These are phyloP conservation scores for Candida labiduridarum DNA, from an alignment of 1,139 yeast species.

Conservation along the genomic window DNA sequence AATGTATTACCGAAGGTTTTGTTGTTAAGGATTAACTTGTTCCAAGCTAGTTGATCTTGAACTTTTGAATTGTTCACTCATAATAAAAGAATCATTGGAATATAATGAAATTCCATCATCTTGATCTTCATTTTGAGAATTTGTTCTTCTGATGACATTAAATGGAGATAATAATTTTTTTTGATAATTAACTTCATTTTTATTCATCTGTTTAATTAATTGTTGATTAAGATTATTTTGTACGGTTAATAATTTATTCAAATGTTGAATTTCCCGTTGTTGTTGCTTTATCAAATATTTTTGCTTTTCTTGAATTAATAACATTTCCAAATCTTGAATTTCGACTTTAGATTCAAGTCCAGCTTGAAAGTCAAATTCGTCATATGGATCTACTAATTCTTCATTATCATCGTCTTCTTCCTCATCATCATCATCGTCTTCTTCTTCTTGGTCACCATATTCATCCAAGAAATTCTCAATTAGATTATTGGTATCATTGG, in stretches of 20 bases:
- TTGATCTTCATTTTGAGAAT: neutral
- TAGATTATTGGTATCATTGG: neutral
- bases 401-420: neutral
- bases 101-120: neutral
- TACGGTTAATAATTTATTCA: conserved; percentile 24
- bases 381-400: no score
- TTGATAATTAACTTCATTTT: neutral
- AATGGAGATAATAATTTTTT: conserved; percentile 11
- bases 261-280: conserved; percentile 30
- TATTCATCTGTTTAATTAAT: conserved; percentile 2
- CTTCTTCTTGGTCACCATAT: neutral
- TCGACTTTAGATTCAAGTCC: conserved; percentile 5
- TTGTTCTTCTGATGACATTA: neutral
- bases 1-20: neutral
- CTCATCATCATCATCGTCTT: neutral
- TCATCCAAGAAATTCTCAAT: conserved; percentile 6
- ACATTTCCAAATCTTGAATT: conserved; percentile 27
- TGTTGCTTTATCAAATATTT: conserved; percentile 28
- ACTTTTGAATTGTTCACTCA: neutral
- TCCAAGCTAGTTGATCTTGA: conserved; percentile 3
- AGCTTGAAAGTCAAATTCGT: conserved; percentile 6
- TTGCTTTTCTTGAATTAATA: conserved; percentile 28
- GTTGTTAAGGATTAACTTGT: neutral
- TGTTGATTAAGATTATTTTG: conserved; percentile 5
- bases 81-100: neutral